These are phyloP conservation scores for Dendrobium huoshanense DNA, from an alignment of 106 monocot genomes.

Conservation along the genomic window DNA sequence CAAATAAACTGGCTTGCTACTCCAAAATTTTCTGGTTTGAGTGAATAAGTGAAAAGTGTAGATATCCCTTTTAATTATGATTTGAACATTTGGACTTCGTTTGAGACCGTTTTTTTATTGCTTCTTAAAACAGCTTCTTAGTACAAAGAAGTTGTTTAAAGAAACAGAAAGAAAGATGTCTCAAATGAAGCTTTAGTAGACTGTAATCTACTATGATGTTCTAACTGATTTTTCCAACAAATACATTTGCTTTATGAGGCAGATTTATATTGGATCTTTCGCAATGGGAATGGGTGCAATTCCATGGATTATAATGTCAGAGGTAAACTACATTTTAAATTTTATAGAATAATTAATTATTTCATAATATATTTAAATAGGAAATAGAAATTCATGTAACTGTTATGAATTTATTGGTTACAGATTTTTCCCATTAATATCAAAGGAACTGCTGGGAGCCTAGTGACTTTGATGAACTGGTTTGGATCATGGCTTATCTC, in stretches of 20 bases:
- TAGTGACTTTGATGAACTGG: conserved; percentile 54
- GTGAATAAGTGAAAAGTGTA: not conserved
- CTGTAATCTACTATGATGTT: not conserved
- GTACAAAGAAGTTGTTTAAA: too few species aligned
- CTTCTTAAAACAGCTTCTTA: too few species aligned
- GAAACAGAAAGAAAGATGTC: too few species aligned
- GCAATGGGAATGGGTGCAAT: conserved; percentile 50
- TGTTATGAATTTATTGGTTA: not conserved
- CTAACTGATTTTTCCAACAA: not conserved
- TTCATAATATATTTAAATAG: too few species aligned
- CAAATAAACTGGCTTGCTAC: too few species aligned
- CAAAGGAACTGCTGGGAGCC: conserved; percentile 44
- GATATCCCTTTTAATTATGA: not conserved
- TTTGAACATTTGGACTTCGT: not conserved
- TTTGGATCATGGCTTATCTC: conserved; percentile 40
- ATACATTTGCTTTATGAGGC: not conserved
- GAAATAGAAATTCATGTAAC: not conserved
- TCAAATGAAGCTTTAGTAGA: too few species aligned
- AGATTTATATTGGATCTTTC: conserved; percentile 48
- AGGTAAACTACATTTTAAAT: conserved; percentile 13
- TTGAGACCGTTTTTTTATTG: too few species aligned
- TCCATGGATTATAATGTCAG: conserved; percentile 65
- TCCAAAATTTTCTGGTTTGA: too few species aligned
- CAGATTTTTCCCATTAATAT: conserved; percentile 58
- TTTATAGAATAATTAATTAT: not conserved